Conservation (phyloP, 495 filamentous ascomycete species). For the Evernia prunastri region DNA sequence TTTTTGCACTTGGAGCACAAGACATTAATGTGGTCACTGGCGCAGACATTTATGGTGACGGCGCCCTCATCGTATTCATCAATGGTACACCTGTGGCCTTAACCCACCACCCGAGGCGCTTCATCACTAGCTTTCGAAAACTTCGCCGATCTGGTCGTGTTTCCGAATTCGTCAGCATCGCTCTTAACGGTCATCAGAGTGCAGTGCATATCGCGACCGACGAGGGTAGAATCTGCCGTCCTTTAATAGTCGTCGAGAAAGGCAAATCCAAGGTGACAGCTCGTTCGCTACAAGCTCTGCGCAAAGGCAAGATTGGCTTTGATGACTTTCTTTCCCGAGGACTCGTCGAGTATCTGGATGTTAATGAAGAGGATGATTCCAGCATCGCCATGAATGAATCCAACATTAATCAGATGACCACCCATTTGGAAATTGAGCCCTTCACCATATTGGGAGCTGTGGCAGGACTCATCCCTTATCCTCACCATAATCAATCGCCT, state of each 20-base stretch:
- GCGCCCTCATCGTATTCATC: constrained; percentile 85
- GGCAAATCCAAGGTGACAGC: constrained; percentile 68
- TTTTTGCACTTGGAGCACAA: constrained; percentile 72
- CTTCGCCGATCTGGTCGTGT: constrained; percentile 81
- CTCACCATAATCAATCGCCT: constrained; percentile 98
- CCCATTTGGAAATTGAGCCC: constrained; percentile 94
- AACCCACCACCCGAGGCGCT: constrained; percentile 73
- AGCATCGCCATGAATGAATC: constrained; percentile 84
- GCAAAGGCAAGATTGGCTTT: constrained; percentile 74
- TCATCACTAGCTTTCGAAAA: constrained; percentile 72
- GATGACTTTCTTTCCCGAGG: constrained; percentile 88
- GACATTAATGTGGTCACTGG: constrained; percentile 67
- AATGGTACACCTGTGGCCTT: constrained; percentile 90
- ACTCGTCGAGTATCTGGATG: constrained; percentile 91
- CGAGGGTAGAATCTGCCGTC: constrained; percentile 91
- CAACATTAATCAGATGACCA: constrained; percentile 71
- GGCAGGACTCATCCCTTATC: constrained; percentile 93
- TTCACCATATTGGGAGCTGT: constrained; percentile 98
- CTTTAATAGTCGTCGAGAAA: constrained; percentile 88
- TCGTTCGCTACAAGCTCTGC: constrained; percentile 69
- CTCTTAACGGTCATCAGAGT: constrained; percentile 85
- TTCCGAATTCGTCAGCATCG: constrained; percentile 91
- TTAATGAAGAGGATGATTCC: constrained; percentile 96
- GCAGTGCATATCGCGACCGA: constrained; percentile 95
- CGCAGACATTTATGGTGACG: constrained; percentile 71